Evolutionary conservation across 345 rosid species (phyloP).

Genomic region (Murraya paniculata): DNA sequence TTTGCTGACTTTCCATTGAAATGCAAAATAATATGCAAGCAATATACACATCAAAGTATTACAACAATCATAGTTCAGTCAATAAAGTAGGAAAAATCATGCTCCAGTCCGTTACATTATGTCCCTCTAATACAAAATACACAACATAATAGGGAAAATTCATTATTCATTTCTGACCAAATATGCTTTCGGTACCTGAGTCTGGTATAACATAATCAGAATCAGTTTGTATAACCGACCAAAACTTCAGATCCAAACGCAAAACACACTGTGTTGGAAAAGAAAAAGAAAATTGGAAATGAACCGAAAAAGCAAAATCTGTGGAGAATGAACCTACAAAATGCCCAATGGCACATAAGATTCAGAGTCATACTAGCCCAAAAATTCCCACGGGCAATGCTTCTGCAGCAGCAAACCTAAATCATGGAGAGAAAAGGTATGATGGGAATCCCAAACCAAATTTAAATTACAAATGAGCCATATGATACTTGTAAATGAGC

Average conservation of each 20-base stretch:
- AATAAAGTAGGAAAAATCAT: too few species aligned
- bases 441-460: background rate
- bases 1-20: too few species aligned
- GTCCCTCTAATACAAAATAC: background rate
- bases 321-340: too few species aligned
- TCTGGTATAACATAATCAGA: background rate
- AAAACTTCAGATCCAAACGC: background rate
- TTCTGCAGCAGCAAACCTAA: conserved; percentile 73
- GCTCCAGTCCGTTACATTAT: background rate
- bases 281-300: background rate
- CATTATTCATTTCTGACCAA: background rate
- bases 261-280: background rate
- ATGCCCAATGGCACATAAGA: too few species aligned
- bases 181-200: background rate
- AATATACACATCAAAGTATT: background rate
- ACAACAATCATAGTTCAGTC: background rate
- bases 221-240: background rate
- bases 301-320: background rate
- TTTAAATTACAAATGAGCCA: background rate
- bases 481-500: conserved; percentile 54
- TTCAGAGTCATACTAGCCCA: conserved; percentile 8
- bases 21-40: background rate
- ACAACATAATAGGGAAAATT: background rate
- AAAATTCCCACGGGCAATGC: conserved; percentile 88
- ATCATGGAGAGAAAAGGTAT: conserved; percentile 8